A percentile compares a stretch with the other conserved stretches of the same genome.
phyloP scores from a whole-genome alignment of 2,329 filamentous ascomycete genomes.

The Escovopsis sp. region DNA sequence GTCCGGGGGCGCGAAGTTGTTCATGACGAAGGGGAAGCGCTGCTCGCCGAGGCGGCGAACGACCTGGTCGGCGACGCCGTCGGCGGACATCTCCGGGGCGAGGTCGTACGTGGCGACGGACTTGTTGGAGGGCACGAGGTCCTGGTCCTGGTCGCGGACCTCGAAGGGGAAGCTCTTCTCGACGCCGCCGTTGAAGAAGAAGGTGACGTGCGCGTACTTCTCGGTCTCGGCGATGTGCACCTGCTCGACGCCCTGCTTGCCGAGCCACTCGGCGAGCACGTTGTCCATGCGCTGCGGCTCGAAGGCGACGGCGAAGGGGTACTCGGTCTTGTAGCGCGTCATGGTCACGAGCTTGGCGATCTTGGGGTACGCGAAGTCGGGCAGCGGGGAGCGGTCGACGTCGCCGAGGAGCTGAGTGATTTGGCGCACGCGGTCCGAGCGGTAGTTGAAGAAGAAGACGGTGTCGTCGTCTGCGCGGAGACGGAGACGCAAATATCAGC shows the following conservation, averaged over 20 bases:
- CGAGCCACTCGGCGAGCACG: conserved; percentile 93
- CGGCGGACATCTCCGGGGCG: conserved; percentile 91
- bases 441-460: conserved; percentile 99
- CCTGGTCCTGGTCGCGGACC: conserved; percentile 67
- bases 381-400: conserved; percentile 77
- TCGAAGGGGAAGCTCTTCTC: conserved; percentile 93
- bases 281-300: conserved; percentile 92
- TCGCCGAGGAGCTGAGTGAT: conserved; percentile 88
- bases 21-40: conserved; percentile 95
- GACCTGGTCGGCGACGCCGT: conserved; percentile 77
- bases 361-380: conserved; percentile 89
- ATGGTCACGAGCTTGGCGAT: conserved; percentile 78
- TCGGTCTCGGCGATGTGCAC: conserved; percentile 97
- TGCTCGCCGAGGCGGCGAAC: conserved; percentile 72
- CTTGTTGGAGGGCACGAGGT: conserved; percentile 77
- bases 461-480: conserved; percentile 60
- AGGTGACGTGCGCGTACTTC: conserved; percentile 98
- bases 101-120: conserved; percentile 85
- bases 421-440: conserved; percentile 91
- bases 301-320: conserved; percentile 84
- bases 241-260: conserved; percentile 79
- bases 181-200: conserved; percentile 99
- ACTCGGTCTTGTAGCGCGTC: conserved; percentile 96
- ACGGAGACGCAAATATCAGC: no score
- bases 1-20: conserved; percentile 98